These are phyloP conservation scores for Pouteria glomerata DNA, from an alignment of 148 eudicot species.

Conservation along the genomic window DNA sequence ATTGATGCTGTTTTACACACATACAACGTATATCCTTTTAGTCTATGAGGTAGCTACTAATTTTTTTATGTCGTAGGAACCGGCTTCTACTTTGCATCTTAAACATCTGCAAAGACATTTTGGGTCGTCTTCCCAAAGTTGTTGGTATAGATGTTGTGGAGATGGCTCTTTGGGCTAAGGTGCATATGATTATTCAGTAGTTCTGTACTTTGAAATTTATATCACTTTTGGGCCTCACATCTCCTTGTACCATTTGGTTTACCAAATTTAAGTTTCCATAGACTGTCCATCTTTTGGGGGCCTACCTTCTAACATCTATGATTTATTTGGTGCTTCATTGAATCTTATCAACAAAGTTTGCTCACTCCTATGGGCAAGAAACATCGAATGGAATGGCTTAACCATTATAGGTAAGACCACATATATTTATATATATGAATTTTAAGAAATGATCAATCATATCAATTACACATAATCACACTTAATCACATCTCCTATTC, in stretches of 20 bases:
- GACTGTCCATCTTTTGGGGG: not conserved
- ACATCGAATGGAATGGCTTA: no score
- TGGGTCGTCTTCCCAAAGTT: conserved; percentile 89
- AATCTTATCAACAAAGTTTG: not conserved
- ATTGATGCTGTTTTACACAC: no score
- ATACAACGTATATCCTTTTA: not conserved
- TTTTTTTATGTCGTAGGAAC: conserved; percentile 55
- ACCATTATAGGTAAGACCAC: no score
- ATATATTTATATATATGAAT: no score
- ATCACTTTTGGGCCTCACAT: not conserved
- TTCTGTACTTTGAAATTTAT: not conserved
- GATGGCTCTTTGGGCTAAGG: conserved; percentile 99
- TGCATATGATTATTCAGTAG: conserved; percentile 15
- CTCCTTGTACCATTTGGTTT: not conserved
- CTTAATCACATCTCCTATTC: no score
- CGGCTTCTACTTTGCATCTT: conserved; percentile 73
- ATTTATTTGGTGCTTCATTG: not conserved
- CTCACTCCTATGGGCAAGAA: no score
- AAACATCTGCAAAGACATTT: conserved; percentile 74
- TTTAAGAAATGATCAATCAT: no score
- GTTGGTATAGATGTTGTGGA: conserved; percentile 97
- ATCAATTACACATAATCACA: no score
- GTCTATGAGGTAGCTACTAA: not conserved
- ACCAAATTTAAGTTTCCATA: not conserved
- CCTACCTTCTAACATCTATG: not conserved